phyloP scores from a whole-genome alignment of 2,329 filamentous ascomycete species.

The Kalaharituber pfeilii region DNA sequence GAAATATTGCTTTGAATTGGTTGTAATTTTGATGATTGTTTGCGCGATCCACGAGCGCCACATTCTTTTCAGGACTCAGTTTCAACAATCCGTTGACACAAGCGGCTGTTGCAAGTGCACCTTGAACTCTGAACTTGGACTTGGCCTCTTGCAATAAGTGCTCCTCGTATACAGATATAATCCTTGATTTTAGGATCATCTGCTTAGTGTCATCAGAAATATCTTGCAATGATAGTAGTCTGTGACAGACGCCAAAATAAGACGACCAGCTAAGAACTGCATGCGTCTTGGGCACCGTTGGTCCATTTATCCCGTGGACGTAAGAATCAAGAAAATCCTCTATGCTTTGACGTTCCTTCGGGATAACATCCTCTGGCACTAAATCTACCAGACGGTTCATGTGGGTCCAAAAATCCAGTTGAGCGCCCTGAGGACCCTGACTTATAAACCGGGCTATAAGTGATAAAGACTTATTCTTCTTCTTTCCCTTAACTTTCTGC shows the following conservation, averaged over 20 bases:
- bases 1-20: conserved; percentile 25
- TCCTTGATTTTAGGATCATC: conserved; percentile 33
- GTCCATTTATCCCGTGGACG: conserved; percentile 50
- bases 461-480: conserved; percentile 28
- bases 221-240: conserved; percentile 35
- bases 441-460: conserved; percentile 56
- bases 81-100: conserved; percentile 11
- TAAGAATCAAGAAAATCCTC: conserved; percentile 48
- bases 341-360: conserved; percentile 37
- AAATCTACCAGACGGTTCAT: conserved; percentile 43
- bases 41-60: not conserved
- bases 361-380: conserved; percentile 40
- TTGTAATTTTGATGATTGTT: not conserved
- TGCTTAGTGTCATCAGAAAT: conserved; percentile 29
- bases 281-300: conserved; percentile 57
- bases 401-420: conserved; percentile 53
- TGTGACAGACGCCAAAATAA: conserved; percentile 49
- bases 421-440: conserved; percentile 67
- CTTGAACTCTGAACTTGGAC: not conserved
- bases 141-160: conserved; percentile 29
- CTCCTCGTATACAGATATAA: conserved; percentile 39
- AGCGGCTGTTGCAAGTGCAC: conserved; percentile 3
- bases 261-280: conserved; percentile 52
- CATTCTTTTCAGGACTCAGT: conserved; percentile 26
- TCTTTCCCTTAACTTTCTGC: conserved; percentile 36